Evolutionary conservation across 352 stramenopile species (phyloP), one percentile per base, ranked within the genome.

Genomic region (Phytophthora rubi): DNA sequence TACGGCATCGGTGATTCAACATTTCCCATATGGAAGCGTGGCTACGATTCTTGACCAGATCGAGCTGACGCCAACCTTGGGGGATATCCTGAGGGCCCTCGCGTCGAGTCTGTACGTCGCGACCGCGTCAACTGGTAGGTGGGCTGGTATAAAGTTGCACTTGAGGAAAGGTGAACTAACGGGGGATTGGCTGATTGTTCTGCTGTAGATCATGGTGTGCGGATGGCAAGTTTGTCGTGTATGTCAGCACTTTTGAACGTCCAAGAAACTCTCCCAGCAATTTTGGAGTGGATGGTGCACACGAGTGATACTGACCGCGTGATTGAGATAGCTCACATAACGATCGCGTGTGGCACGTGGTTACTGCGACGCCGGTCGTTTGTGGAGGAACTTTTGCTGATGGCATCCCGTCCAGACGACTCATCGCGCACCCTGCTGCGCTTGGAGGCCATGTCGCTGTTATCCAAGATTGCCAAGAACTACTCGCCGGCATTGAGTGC

Each of bases 381-480:
- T 57, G 80, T 95, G 1, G 85, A 92, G 60, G 87, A 95, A 62
- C 73, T 96, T 39, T 59, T 96, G 32, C 42, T 81, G 21, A 83
- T 90, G 13, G 87, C 89, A 7, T 92, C 86, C 5, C 70, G 71
- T 10, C 81, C 83, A 0, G 86, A 93, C 37, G 85, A 93, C 33
- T 65, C 78, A 0, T 82, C 78, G 2, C 78, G 77, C 8, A 77
- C 73, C 3, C 52, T 96, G 0, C 69, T 92, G 53, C 81, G 89
- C 2, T 75, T 96, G 28, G 89, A 96, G 23, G 87, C 89, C 0
- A 95, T 96, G 84, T 92, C 86, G 7, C 67, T 95, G 48, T 65
- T 96, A 35, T 92, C 84, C 0, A 96, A 96, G 65, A 78, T 94
- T 18, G 89, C 87, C 5, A 95, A 95, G 62, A 95, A 95, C 45